phyloP scores from a whole-genome alignment of 1,284 basidiomycete species.

The Acaromyces ingoldii region DNA sequence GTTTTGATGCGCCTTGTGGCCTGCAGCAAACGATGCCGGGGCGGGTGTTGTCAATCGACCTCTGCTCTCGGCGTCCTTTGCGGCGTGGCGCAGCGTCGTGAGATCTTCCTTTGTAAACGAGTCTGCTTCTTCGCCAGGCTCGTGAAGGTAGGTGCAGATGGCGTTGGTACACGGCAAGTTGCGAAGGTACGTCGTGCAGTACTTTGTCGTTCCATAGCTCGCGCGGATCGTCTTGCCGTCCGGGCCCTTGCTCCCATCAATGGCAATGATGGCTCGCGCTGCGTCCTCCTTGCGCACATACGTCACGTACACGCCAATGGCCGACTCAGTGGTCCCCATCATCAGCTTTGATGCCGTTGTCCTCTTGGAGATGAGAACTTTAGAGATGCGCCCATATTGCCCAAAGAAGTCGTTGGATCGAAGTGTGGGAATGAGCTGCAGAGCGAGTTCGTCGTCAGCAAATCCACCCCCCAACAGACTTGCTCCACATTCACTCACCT shows the following conservation, averaged over 20 bases:
- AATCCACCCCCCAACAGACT: not conserved
- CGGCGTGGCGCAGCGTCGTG: constrained; percentile 46
- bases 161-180: constrained; percentile 79
- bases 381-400: constrained; percentile 95
- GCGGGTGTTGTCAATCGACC: constrained; percentile 35
- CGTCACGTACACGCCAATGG: constrained; percentile 91
- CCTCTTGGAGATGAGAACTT: constrained; percentile 88
- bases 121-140: constrained; percentile 97
- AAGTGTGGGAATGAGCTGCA: constrained; percentile 84
- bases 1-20: no score
- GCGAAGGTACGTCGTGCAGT: constrained; percentile 92
- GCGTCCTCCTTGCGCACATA: constrained; percentile 94
- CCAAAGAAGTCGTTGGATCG: constrained; percentile 97
- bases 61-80: constrained; percentile 49
- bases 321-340: constrained; percentile 60
- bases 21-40: constrained; percentile 5
- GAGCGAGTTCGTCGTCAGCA: not conserved
- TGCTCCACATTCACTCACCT: constrained; percentile 68
- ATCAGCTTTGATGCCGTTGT: constrained; percentile 62
- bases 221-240: constrained; percentile 63
- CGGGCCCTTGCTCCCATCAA: constrained; percentile 71
- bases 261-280: constrained; percentile 80
- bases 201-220: constrained; percentile 94
- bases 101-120: constrained; percentile 59
- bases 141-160: constrained; percentile 89